Base-by-base conservation (phyloP, 2,329 filamentous ascomycete genomes). In the Trichophyton equinum region DNA sequence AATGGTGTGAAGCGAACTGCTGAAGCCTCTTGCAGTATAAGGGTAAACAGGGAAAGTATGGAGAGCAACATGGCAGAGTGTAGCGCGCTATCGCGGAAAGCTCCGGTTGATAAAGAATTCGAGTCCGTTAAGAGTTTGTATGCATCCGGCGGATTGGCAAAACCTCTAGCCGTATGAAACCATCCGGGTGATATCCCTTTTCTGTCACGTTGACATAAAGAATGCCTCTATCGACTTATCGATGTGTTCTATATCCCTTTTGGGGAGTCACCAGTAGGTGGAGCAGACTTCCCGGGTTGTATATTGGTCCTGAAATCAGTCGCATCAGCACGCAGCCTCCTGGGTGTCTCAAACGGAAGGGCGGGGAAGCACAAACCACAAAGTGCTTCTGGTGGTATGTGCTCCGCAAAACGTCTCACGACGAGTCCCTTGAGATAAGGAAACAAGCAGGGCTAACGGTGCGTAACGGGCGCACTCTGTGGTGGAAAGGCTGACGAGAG, bases 1-100 rank as follows among this genome's bases (percentile, higher is more conserved):
- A 73, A 71, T 1, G 62, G 49, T 1, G 73, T 69, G 6, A 72
- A 71, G 58, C 66, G 67, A 56, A 76, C 60, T 13, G 67, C 69
- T 18, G 65, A 55, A 49, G 64, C 69, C 36, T 60, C 61, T 15
- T 40, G 22, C 18, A 53, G 15, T 40, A 53, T 11, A 55, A 55
- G 30, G 4, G 18, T n/a, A 9, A 11, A 22, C 20, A 60, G 22
- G n/a, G 20, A 27, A 44, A 61, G 25, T 40, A 27, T 25, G 30
- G 42, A 61, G 20, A 58, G 40, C 22, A 56, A n/a, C 51, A 56
- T 60, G 58, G 33, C 40, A 20, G 40, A 53, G 44, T n/a, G 18
- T 18, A 36, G 30, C 33, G 4, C 51, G 30, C 20, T n/a, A 36
- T 13, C 30, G 33, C 51, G n/a, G 6, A 9, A 36, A 6, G 3